Base-by-base conservation (phyloP, 169 alveolate species). In the Sarcocystis neurona region DNA sequence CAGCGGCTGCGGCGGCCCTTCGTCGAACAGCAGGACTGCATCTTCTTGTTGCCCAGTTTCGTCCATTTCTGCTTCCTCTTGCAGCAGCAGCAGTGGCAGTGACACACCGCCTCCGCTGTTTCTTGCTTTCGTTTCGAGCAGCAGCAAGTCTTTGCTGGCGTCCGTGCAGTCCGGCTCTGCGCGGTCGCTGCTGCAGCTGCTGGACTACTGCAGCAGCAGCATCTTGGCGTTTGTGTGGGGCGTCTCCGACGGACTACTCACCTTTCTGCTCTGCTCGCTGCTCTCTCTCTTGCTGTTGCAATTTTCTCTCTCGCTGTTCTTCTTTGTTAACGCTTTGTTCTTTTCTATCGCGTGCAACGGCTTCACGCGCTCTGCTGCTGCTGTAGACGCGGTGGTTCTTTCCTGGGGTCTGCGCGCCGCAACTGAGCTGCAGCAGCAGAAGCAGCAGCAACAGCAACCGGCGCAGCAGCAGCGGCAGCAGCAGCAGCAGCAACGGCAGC, bases 241-340 rank as follows among this genome's bases (percentile, higher is more conserved):
- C 75, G 43, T 43, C 39, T 37, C 32, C 43, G 75, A 63, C 75
- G 75, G 75, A 37, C 32, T 63, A 37, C 12, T 63, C 43, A 63
- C 75, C 43, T 63, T 63, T n/a, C 37, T 30, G 75, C 43, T 63
- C 44, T 63, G 75, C 75, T 37, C 75, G 37, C 44, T 63, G 44
- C 75, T 63, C 43, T 15, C 75, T 37, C 75, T 63, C 44, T 43
- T 63, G 41, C 1, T 63, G 34, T 63, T 63, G 46, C 75, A 63
- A 20, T 63, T 63, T n/a, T 6, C 20, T 43, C 43, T 63, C 43
- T 37, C 75, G 75, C 75, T 37, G 6, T 63, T 63, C 75, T 63
- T 63, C 43, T n/a, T 15, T 43, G 46, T 30, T 37, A 63, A 63
- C 75, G 75, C 75, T 37, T 10, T 63, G 4, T 10, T 63, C 75